Evolutionary conservation across 2,329 filamentous ascomycete genomes (phyloP), one percentile per base, ranked within the genome.

Genomic region (Pseudonectria foliicola): DNA sequence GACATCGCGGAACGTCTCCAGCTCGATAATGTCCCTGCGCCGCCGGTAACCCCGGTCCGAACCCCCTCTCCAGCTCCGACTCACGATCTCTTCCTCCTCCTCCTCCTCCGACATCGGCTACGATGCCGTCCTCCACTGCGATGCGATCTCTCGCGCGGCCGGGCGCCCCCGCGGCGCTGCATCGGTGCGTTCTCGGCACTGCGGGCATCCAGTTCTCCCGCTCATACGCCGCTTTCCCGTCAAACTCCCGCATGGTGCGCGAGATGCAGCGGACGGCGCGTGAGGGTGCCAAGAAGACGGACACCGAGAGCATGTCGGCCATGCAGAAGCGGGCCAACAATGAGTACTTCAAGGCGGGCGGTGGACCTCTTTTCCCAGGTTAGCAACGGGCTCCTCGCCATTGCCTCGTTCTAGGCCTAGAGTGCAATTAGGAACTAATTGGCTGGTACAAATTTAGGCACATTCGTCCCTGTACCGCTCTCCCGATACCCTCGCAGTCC

Each of bases 401-500:
- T n/a, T n/a, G n/a, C n/a, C n/a, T n/a, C n/a, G n/a, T n/a, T n/a
- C n/a, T n/a, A n/a, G n/a, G n/a, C n/a, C n/a, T n/a, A n/a, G n/a
- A n/a, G n/a, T n/a, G n/a, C n/a, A n/a, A n/a, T n/a, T n/a, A n/a
- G n/a, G n/a, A n/a, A n/a, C n/a, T n/a, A n/a, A n/a, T n/a, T n/a
- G n/a, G n/a, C n/a, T n/a, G n/a, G n/a, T n/a, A n/a, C n/a, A n/a
- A n/a, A n/a, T 31, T 11, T 38, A 73, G 71, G 63, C 43, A 71
- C 69, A n/a, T 68, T 74, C 35, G 52, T 73, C 29, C 42, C 66
- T 12, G 55, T 70, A 8, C 63, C 65, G 2, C 31, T 67, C 16
- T 56, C 59, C 3, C 48, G 51, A 34, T 57, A 57, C 31, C 54
- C 62, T 18, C 43, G 44, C 15, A 40, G 43, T 27, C 56, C 55